Conservation (phyloP, 768 basidiomycete species). For the Lactarius sanguifluus region DNA sequence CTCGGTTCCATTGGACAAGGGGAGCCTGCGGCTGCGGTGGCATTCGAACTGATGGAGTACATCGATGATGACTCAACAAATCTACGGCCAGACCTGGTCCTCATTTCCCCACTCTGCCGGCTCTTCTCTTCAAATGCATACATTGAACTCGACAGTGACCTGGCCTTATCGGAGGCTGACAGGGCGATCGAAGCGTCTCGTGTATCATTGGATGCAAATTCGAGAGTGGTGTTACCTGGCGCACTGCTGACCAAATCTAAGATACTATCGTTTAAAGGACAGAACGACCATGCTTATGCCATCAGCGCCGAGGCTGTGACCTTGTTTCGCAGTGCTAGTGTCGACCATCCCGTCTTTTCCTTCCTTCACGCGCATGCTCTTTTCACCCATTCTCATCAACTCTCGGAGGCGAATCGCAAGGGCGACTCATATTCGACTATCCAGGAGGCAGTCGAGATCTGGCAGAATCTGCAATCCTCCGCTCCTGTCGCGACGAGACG, state of each 20-base stretch:
- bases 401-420: slow-evolving; percentile 15
- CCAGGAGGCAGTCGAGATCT: slow-evolving; percentile 11
- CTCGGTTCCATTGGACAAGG: slow-evolving; percentile 10
- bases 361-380: slow-evolving; percentile 20
- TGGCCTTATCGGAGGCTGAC: background rate
- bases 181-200: slow-evolving; percentile 11
- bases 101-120: slow-evolving; percentile 8
- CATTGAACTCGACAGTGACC: slow-evolving; percentile 1
- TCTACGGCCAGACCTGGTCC: background rate
- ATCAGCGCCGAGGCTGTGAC: slow-evolving; percentile 9
- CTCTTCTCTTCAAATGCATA: slow-evolving; percentile 6
- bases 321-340: slow-evolving; percentile 3
- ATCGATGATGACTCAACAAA: background rate
- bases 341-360: background rate
- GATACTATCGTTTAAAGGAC: slow-evolving; percentile 13
- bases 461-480: slow-evolving; percentile 6
- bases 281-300: slow-evolving; percentile 5
- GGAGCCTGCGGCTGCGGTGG: slow-evolving; percentile 8
- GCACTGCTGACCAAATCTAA: slow-evolving; percentile 21
- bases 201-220: background rate
- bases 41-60: slow-evolving; percentile 14
- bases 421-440: background rate
- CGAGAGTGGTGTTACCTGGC: background rate
- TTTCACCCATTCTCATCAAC: slow-evolving; percentile 6
- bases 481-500: slow-evolving; percentile 1